Percentiles rank a stretch among this genome's conserved stretches.
These are phyloP conservation scores for Clavispora phyllophila DNA, from an alignment of 805 yeast species.

Conservation along the genomic window DNA sequence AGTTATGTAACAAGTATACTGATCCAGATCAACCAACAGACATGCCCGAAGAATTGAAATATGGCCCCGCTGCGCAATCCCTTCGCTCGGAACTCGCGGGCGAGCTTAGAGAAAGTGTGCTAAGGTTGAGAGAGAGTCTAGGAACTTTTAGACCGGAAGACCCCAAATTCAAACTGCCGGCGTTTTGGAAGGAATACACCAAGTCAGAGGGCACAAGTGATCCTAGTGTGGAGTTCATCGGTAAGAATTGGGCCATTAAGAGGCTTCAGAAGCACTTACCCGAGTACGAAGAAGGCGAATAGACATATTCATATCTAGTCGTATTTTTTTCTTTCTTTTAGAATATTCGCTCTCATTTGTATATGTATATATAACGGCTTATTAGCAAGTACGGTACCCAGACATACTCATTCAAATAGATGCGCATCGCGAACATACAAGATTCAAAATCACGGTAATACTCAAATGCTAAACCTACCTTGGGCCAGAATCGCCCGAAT, in stretches of 20 bases:
- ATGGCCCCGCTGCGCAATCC: constrained; percentile 59
- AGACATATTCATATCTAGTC: not conserved
- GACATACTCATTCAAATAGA: not conserved
- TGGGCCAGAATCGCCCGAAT: not conserved
- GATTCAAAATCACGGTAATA: not conserved
- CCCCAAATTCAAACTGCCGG: constrained; percentile 57
- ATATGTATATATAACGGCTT: not conserved
- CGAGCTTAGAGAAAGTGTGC: constrained; percentile 60
- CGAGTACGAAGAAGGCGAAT: constrained; percentile 11
- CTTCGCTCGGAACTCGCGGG: constrained; percentile 69
- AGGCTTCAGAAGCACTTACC: constrained; percentile 53
- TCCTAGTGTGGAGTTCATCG: constrained; percentile 66
- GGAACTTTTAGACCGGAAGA: constrained; percentile 58
- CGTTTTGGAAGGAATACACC: constrained; percentile 73
- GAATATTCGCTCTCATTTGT: not conserved
- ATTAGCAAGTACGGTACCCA: not conserved
- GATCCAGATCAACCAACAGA: constrained; percentile 52
- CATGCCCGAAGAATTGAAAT: constrained; percentile 54
- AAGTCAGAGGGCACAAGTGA: constrained; percentile 59
- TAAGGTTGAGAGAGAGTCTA: constrained; percentile 34
- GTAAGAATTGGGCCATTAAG: constrained; percentile 78
- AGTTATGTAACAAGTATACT: constrained; percentile 49
- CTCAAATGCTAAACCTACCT: not conserved
- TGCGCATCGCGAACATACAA: not conserved
- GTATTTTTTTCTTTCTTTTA: not conserved